phyloP scores from a whole-genome alignment of 2,329 filamentous ascomycete genomes.

The Microcyclospora pomicola region DNA sequence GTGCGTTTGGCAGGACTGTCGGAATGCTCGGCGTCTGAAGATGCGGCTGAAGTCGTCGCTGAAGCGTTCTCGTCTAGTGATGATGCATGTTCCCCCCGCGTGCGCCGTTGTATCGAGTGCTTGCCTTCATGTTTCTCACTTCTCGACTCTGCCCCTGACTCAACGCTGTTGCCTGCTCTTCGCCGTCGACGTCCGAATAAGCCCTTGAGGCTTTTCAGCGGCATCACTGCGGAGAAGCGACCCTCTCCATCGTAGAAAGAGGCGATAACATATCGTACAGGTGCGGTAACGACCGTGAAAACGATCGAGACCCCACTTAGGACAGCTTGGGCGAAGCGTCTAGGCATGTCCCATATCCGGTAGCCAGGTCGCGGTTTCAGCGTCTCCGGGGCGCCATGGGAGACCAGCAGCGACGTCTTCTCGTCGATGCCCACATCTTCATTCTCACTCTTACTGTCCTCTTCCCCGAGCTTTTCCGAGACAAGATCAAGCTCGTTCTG shows the following conservation, averaged over 20 bases:
- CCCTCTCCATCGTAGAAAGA: slow-evolving; percentile 73
- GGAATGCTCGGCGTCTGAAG: slow-evolving; percentile 50
- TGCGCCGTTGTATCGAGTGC: slow-evolving; percentile 16
- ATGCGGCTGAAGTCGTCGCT: slow-evolving; percentile 45
- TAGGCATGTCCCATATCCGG: slow-evolving; percentile 11
- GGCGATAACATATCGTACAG: slow-evolving; percentile 68
- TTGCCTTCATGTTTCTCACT: slow-evolving; percentile 21
- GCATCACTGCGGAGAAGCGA: slow-evolving; percentile 62
- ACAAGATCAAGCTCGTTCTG: slow-evolving; percentile 4
- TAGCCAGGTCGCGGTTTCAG: slow-evolving; percentile 3
- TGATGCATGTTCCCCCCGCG: slow-evolving; percentile 25
- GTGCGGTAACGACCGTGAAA: slow-evolving; percentile 62
- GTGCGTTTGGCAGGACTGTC: slow-evolving; percentile 40
- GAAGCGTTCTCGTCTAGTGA: slow-evolving; percentile 24
- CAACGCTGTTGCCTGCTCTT: slow-evolving; percentile 19
- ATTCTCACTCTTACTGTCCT: background rate
- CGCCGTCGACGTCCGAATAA: slow-evolving; percentile 31
- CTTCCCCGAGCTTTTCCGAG: slow-evolving; percentile 2
- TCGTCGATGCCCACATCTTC: slow-evolving; percentile 37
- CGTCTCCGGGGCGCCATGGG: slow-evolving; percentile 8
- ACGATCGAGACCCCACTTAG: slow-evolving; percentile 67
- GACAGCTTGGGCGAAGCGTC: slow-evolving; percentile 56
- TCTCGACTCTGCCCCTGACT: slow-evolving; percentile 10
- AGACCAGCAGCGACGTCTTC: slow-evolving; percentile 50
- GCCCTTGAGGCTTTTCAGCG: slow-evolving; percentile 47